Evolutionary conservation across 345 rosid species (phyloP).

Genomic region (Cardiospermum halicacabum): DNA sequence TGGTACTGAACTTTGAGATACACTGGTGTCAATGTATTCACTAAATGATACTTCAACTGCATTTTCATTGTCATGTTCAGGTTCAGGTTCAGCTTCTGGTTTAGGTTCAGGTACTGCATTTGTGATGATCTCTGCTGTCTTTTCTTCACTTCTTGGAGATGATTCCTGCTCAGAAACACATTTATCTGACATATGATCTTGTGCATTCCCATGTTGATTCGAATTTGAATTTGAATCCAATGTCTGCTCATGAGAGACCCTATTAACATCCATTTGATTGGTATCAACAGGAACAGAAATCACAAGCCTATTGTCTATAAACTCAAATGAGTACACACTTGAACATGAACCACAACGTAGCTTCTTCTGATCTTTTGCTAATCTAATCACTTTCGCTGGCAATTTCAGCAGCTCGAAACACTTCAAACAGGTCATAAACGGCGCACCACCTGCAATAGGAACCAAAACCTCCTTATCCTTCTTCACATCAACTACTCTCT

Average conservation of each 20-base stretch:
- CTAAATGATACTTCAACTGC: conserved; percentile 42
- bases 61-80: too few relatives aligned
- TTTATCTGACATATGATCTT: too few relatives aligned
- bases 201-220: too few relatives aligned
- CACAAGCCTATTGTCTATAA: conserved; percentile 40
- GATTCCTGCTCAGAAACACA: too few relatives aligned
- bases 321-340: conserved; percentile 27
- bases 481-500: conserved; percentile 20
- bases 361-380: conserved; percentile 31
- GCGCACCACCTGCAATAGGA: conserved; percentile 65
- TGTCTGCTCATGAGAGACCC: conserved; percentile 15
- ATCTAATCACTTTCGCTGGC: conserved; percentile 38
- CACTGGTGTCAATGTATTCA: conserved; percentile 27
- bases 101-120: too few relatives aligned
- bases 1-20: conserved; percentile 38
- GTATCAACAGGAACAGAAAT: conserved; percentile 26
- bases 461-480: conserved; percentile 26
- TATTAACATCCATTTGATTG: neutral
- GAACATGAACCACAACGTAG: conserved; percentile 62
- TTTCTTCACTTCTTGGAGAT: too few relatives aligned
- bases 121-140: too few relatives aligned
- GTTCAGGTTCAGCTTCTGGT: too few relatives aligned
- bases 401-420: conserved; percentile 57
- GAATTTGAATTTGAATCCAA: too few relatives aligned
- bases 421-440: conserved; percentile 52